Evolutionary conservation across 148 eudicot genomes (phyloP), one percentile per base, ranked within the genome.

Genomic region (Bassia scoparia): DNA sequence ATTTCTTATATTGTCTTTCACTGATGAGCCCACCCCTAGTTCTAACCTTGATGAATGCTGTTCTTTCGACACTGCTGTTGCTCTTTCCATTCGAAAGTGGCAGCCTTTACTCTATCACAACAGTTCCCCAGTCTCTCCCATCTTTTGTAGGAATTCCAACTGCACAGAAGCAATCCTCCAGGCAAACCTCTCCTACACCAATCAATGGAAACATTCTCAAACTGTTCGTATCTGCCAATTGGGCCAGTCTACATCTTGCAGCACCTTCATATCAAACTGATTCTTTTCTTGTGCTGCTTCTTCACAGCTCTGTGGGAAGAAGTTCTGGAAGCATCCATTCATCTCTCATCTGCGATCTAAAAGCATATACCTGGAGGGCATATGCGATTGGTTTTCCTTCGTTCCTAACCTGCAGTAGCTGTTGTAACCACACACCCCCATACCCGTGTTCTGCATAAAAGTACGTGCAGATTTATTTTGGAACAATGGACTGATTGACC

Each of bases 161-260:
- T 4, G 84, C 84, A 70, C 84, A 81, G 27, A 74, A 77, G 46
- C 84, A 81, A 60, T 81, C 81, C 2, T 38, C 20, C 43, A 77
- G 50, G 55, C 84, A 81, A 16, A 56, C 29, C 16, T 72, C 43
- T 56, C 76, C 76, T 72, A 31, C 80, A 78, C 80, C 76, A 72
- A 24, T 78, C 80, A 31, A 55, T 66, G 23, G 72, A n/a, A 24
- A 72, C 80, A 71, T 78, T 72, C n/a, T 26, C 29, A 72, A 44
- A 78, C 21, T 72, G 72, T 58, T 78, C 80, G 15, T 78, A 46
- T 78, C 76, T 0, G 72, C 24, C 30, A 46, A 6, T 18, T n/a
- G n/a, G 80, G 80, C 80, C 80, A 78, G 27, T 72, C 80, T n/a
- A 78, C 80, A 37, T 78, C 41, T 23, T 31, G 26, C 61, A 78